Evolutionary conservation across 176 grass and related monocot species (phyloP), one percentile per base, ranked within the genome.

Genomic region (Elymus sibiricus): DNA sequence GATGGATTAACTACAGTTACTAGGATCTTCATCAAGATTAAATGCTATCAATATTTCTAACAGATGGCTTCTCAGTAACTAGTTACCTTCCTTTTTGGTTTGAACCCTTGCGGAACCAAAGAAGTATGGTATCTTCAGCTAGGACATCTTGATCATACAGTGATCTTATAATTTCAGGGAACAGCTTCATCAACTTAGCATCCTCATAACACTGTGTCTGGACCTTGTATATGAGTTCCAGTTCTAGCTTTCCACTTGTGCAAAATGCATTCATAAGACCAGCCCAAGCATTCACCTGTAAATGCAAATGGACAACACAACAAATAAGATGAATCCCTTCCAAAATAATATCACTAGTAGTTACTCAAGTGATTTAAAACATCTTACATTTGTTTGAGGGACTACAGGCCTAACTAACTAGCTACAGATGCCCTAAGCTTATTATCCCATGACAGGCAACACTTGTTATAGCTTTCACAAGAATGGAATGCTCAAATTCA

Each of bases 151-250:
- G 89, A 66, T 98, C 93, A 87, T 98, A 95, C 21, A 98, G 88
- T 76, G 93, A 92, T 78, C 95, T 98, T 74, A 98, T 60, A 70
- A 98, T 98, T 85, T 98, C 95, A 31, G 95, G 95, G 87, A 98
- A 98, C 63, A 98, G 85, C 80, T 95, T 98, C 90, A 98, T 98
- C 39, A 98, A 83, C 73, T 98, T 98, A 74, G 95, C 89, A 83
- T 98, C 95, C 81, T 98, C 95, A 60, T 98, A 98, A 38, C 93
- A 92, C 67, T 93, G 95, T 79, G 94, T 92, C 86, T 98, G 95
- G 65, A 98, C 91, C 32, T 98, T 95, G 89, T 98, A 95, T 82
- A 95, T 90, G 46, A 98, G 89, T 76, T 98, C 95, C n/a, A 98
- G 79, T 89, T 98, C 95, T 64, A 98, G 89, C 75, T 73, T 95